Conservation (phyloP, 2,329 filamentous ascomycete species). For the Penicillium corylophilum region DNA sequence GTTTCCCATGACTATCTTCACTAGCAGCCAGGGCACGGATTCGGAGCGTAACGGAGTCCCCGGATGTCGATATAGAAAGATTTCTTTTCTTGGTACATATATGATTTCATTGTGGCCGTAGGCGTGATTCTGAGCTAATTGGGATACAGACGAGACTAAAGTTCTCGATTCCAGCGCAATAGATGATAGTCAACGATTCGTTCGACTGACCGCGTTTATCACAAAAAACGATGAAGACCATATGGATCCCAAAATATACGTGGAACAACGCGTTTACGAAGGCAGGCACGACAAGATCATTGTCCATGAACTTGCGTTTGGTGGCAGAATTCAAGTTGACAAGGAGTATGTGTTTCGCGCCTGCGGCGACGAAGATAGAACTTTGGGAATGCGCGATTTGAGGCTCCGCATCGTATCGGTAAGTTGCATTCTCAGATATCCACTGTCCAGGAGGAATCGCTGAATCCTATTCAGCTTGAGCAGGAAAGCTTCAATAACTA, state of each 20-base stretch:
- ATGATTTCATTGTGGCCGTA: neutral
- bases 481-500: conserved; percentile 10
- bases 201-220: conserved; percentile 10
- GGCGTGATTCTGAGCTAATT: conserved; percentile 1
- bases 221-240: conserved; percentile 4
- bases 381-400: conserved; percentile 15
- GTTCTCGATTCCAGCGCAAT: conserved; percentile 2
- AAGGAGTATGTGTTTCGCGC: conserved; percentile 16
- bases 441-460: conserved; percentile 1
- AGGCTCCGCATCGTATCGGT: conserved; percentile 14
- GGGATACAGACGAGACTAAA: conserved; percentile 4
- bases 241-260: conserved; percentile 13
- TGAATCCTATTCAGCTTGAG: conserved; percentile 11
- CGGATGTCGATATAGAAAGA: conserved; percentile 15
- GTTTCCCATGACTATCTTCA: conserved; percentile 16
- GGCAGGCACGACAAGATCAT: conserved; percentile 7
- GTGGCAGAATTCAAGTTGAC: conserved; percentile 9
- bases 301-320: conserved; percentile 16
- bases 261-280: conserved; percentile 16
- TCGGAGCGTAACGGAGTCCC: conserved; percentile 14
- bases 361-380: conserved; percentile 17
- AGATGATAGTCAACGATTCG: neutral
- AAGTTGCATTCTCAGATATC: conserved; percentile 5
- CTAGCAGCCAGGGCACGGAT: conserved; percentile 9
- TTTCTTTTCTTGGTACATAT: conserved; percentile 15